Conservation (phyloP, 2,329 filamentous ascomycete species). For the Botryosphaeria dothidea region DNA sequence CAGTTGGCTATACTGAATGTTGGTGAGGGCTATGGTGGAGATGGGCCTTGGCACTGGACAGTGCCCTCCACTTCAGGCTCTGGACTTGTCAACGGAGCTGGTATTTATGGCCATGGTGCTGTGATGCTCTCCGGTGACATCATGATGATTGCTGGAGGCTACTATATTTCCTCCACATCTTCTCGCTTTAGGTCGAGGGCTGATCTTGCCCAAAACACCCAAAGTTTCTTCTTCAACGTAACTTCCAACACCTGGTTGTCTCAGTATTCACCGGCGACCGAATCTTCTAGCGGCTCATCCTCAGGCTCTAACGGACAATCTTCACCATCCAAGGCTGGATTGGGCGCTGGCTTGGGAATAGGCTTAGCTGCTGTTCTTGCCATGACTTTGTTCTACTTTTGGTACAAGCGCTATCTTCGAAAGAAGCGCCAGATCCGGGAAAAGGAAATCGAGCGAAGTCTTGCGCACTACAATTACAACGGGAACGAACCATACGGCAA, state of each 20-base stretch:
- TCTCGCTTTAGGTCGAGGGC: conserved; percentile 39
- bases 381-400: conserved; percentile 48
- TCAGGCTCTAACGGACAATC: conserved; percentile 37
- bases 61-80: conserved; percentile 55
- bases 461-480: conserved; percentile 50
- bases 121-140: conserved; percentile 62
- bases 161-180: conserved; percentile 48
- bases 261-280: conserved; percentile 53
- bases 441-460: conserved; percentile 51
- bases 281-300: conserved; percentile 21
- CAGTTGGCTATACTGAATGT: conserved; percentile 78
- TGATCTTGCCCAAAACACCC: conserved; percentile 40
- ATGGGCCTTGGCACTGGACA: conserved; percentile 68
- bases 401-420: conserved; percentile 45
- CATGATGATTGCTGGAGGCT: conserved; percentile 64
- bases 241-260: conserved; percentile 61
- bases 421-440: conserved; percentile 50
- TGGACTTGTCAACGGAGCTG: conserved; percentile 45
- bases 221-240: conserved; percentile 61
- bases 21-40: conserved; percentile 68
- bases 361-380: conserved; percentile 44
- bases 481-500: background rate
- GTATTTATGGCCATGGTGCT: conserved; percentile 63
- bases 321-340: conserved; percentile 46
- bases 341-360: conserved; percentile 47